Conservation (phyloP, 2,329 filamentous ascomycete genomes). For the Aureobasidium lini region DNA sequence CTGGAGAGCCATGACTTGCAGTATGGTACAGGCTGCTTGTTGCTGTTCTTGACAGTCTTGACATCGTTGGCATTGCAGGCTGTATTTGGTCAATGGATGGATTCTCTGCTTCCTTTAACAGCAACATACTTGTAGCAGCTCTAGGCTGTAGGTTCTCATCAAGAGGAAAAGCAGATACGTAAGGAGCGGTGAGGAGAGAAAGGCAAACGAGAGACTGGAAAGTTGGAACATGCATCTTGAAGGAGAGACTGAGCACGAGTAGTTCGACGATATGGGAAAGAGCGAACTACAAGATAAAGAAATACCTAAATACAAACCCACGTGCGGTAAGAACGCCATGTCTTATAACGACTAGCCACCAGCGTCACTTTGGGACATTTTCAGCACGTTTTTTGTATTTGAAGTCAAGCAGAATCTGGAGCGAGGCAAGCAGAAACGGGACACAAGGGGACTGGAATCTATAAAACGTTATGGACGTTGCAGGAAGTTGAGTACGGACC, state of each 20-base stretch:
- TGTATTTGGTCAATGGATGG: neutral
- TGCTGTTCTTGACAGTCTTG: neutral
- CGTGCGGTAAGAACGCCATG: slow-evolving; percentile 3
- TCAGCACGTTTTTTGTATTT: slow-evolving; percentile 3
- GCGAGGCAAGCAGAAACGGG: neutral
- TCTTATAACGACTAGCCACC: neutral
- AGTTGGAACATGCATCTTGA: slow-evolving; percentile 9
- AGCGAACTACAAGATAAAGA: neutral
- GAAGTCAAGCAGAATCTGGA: neutral
- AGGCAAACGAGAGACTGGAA: slow-evolving; percentile 7
- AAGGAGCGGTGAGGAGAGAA: slow-evolving; percentile 2
- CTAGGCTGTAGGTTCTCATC: neutral
- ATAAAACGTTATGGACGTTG: slow-evolving; percentile 5
- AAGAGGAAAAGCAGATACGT: slow-evolving; percentile 9
- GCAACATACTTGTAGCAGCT: neutral
- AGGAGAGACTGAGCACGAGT: neutral
- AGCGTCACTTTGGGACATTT: neutral
- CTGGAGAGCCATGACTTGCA: slow-evolving; percentile 11
- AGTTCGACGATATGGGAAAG: neutral
- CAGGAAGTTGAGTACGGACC: neutral
- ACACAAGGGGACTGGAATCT: neutral
- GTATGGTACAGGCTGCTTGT: slow-evolving; percentile 5
- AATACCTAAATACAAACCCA: neutral
- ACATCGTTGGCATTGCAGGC: slow-evolving; percentile 8
- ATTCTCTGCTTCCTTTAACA: neutral